These are phyloP conservation scores for Boletus reticulatus DNA, from an alignment of 768 basidiomycete species.

Conservation along the genomic window DNA sequence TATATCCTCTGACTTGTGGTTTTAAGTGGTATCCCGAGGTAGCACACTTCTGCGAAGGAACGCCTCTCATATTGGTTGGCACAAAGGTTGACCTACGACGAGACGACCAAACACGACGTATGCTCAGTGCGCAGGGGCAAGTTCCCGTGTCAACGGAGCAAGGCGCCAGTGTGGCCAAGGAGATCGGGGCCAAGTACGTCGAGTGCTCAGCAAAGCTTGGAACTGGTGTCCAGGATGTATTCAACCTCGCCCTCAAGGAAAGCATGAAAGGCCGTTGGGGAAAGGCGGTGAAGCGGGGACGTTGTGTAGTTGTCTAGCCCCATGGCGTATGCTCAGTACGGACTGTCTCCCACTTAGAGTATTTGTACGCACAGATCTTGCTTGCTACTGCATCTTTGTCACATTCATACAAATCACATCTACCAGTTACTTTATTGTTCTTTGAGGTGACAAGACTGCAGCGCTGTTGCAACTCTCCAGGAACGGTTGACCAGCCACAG, in stretches of 20 bases:
- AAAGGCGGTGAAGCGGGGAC: conserved; percentile 63
- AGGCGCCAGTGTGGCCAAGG: conserved; percentile 80
- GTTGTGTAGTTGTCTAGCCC: conserved; percentile 59
- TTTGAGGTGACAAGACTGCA: conserved; percentile 25
- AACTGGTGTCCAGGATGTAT: conserved; percentile 87
- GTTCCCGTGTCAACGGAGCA: conserved; percentile 79
- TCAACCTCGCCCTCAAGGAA: conserved; percentile 84
- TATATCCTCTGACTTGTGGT: conserved; percentile 10
- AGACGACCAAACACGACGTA: conserved; percentile 82
- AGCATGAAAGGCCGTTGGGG: conserved; percentile 81
- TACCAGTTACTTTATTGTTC: conserved; percentile 15
- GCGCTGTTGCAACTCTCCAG: conserved; percentile 20
- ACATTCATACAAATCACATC: conserved; percentile 7
- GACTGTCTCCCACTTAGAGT: conserved; percentile 13
- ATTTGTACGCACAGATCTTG: conserved; percentile 33
- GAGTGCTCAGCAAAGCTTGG: conserved; percentile 97
- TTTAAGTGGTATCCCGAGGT: conserved; percentile 90
- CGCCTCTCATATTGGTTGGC: conserved; percentile 87
- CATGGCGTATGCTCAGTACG: conserved; percentile 8
- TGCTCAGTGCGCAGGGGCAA: conserved; percentile 88
- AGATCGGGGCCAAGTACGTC: conserved; percentile 90
- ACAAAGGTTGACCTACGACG: conserved; percentile 91
- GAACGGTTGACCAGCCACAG: conserved; percentile 32
- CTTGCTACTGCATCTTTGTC: conserved; percentile 22
- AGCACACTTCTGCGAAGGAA: conserved; percentile 86